Conservation (phyloP, 1,284 basidiomycete genomes). For the Trichosporon sp. region DNA sequence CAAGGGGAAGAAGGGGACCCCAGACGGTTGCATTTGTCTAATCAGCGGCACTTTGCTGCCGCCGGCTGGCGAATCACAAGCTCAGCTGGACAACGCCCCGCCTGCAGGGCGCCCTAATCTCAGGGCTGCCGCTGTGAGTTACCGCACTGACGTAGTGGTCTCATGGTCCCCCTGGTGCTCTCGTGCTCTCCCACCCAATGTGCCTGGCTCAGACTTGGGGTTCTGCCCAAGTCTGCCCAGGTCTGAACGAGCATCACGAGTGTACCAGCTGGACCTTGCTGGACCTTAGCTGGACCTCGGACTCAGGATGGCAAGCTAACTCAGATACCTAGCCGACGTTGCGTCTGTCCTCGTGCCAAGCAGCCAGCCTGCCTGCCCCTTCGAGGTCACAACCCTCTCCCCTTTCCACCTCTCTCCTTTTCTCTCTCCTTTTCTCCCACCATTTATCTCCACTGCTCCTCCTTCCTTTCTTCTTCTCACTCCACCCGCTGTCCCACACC, state of each 20-base stretch:
- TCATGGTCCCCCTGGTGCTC: background rate
- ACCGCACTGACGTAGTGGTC: constrained; percentile 7
- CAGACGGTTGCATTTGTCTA: background rate
- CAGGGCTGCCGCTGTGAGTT: background rate
- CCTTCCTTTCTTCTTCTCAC: background rate
- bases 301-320: background rate
- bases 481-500: constrained; percentile 5
- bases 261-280: too few relatives aligned
- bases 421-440: too few relatives aligned
- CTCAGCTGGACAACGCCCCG: background rate
- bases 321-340: background rate
- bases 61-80: background rate
- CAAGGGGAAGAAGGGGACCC: background rate
- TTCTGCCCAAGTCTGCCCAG: too few relatives aligned
- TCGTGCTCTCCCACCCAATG: background rate
- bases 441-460: background rate
- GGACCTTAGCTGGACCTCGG: background rate
- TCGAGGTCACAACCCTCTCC: background rate
- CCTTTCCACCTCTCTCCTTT: background rate
- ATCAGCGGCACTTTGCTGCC: constrained; percentile 1
- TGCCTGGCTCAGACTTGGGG: background rate
- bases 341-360: constrained; percentile 5
- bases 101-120: background rate
- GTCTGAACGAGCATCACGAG: too few relatives aligned
- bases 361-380: background rate